Conservation (phyloP, 1,284 basidiomycete species). For the Irpex rosettiformis region DNA sequence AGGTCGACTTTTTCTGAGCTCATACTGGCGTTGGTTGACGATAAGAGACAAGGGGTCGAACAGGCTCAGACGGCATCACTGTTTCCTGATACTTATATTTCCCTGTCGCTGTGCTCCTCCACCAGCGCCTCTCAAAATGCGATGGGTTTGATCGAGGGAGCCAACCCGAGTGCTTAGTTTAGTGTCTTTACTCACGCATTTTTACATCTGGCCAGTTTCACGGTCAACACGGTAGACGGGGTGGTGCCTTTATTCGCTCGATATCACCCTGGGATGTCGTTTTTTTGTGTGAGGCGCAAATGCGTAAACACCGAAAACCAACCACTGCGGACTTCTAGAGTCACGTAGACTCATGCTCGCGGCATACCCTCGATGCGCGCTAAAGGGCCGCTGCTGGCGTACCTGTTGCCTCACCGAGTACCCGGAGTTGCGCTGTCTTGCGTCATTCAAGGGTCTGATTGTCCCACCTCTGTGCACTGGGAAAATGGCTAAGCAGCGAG, state of each 20-base stretch:
- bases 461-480: not conserved
- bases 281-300: not conserved
- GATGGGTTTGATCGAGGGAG: not conserved
- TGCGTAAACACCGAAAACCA: not conserved
- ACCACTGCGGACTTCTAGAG: not conserved
- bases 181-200: not conserved
- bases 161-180: not conserved
- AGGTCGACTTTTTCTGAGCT: conserved; percentile 1
- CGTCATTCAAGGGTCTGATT: not conserved
- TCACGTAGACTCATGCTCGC: not conserved
- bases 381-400: not conserved
- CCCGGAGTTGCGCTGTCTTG: not conserved
- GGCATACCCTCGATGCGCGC: not conserved
- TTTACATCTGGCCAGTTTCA: not conserved
- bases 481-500: too few relatives aligned
- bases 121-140: not conserved
- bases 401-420: not conserved
- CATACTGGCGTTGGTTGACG: not conserved
- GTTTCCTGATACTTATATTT: not conserved
- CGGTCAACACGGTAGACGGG: not conserved
- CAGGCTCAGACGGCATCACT: not conserved
- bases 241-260: not conserved
- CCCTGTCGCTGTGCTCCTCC: not conserved
- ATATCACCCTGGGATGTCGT: not conserved
- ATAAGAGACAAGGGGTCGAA: not conserved